Evolutionary conservation across 1,284 basidiomycete genomes (phyloP), one percentile per base, ranked within the genome.

Genomic region (Sporisorium iseilematis-ciliati): DNA sequence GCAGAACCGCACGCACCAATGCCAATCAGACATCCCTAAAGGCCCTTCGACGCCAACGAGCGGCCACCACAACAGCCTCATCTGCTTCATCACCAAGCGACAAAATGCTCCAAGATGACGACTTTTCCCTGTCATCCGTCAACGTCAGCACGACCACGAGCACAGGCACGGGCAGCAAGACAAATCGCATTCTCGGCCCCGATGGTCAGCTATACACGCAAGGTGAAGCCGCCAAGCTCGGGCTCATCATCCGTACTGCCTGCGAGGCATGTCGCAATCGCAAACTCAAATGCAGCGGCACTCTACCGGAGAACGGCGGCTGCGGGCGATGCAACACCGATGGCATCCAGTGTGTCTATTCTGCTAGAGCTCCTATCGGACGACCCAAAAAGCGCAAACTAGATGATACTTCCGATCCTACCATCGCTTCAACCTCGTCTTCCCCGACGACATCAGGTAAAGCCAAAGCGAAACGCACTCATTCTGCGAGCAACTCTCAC

Each of bases 231-330:
- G 75, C 70, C 18, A 56, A 54, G 35, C 63, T 71, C 0, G 75
- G 78, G 12, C 62, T 81, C 35, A 75, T 73, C 57, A 72, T 80
- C 18, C 65, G 79, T n/a, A 78, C 78, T 2, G 77, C 78, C 2
- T 82, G 80, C 63, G 78, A 82, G 46, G 66, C 62, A 6, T 81
- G 80, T 52, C 62, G 80, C 20, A 75, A 75, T n/a, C 66, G 78
- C 16, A 81, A 81, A 67, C 73, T 81, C 68, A 77, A 77, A 23
- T 81, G 79, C 62, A 77, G 72, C n/a, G 75, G 77, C 31, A 60
- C 49, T 18, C 54, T 77, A 0, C 62, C 65, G 0, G 70, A 77
- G 38, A 49, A 69, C 4, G 78, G 70, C 10, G 74, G 74, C 10
- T 80, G 78, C 43, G 62, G 54, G 7, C 54, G 78, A 18, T 80